Evolutionary conservation across 108 stramenopile genomes (phyloP).

Genomic region (Bacterosira constricta): DNA sequence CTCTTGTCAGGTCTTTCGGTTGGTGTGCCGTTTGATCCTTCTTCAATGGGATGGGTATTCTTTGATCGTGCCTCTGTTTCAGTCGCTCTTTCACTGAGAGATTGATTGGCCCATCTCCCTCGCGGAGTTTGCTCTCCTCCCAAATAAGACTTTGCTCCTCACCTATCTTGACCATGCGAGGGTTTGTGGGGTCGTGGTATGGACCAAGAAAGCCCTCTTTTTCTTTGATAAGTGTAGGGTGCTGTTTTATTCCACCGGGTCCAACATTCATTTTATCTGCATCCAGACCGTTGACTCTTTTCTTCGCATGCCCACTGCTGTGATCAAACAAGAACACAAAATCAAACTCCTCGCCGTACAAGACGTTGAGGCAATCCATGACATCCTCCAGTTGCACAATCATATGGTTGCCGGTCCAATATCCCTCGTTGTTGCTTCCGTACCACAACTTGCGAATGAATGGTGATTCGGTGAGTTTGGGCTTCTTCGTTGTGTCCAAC

Average conservation of each 20-base stretch:
- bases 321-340: slow-evolving; percentile 1
- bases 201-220: not conserved
- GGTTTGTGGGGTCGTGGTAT: not conserved
- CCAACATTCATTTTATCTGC: not conserved
- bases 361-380: not conserved
- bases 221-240: not conserved
- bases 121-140: not conserved
- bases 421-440: slow-evolving; percentile 1
- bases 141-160: not conserved
- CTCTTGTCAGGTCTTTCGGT: too few relatives aligned
- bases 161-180: not conserved
- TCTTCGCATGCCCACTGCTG: slow-evolving; percentile 4
- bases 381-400: slow-evolving; percentile 3
- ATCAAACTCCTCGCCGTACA: not conserved
- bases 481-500: not conserved
- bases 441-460: not conserved
- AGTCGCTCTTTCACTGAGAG: not conserved
- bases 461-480: not conserved
- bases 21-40: too few relatives aligned
- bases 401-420: slow-evolving; percentile 16
- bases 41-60: too few relatives aligned
- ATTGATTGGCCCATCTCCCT: not conserved
- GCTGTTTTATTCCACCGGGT: not conserved
- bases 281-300: not conserved
- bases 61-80: too few relatives aligned